These are phyloP conservation scores for Amoebophrya sp. DNA, from an alignment of 169 alveolate genomes.

Conservation along the genomic window DNA sequence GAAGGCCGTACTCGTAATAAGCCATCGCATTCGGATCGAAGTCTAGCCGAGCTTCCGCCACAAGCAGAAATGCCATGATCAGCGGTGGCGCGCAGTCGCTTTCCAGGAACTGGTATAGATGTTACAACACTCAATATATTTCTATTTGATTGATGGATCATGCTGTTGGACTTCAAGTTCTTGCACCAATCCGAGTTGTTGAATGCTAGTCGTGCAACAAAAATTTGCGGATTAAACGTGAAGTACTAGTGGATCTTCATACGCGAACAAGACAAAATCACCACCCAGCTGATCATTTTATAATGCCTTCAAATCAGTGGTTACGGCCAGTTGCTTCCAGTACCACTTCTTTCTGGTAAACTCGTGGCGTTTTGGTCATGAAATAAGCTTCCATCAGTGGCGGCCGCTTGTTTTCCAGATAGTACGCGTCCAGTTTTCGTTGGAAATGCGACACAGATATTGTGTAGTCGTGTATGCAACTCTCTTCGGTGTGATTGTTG, in stretches of 20 bases:
- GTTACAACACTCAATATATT: too few species aligned
- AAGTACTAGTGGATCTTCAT: too few species aligned
- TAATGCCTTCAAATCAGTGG: too few species aligned
- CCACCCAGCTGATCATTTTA: too few species aligned
- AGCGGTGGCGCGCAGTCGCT: constrained; percentile 23
- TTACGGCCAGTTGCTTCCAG: too few species aligned
- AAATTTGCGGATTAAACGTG: neutral
- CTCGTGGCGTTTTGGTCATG: neutral
- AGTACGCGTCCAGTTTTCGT: constrained; percentile 4
- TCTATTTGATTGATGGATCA: too few species aligned
- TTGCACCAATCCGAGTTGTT: too few species aligned
- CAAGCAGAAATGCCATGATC: neutral
- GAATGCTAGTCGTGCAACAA: too few species aligned
- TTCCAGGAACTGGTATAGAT: neutral
- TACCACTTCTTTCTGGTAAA: constrained; percentile 17
- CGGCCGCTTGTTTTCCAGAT: neutral
- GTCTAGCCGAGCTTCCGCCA: constrained; percentile 20
- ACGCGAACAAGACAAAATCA: too few species aligned
- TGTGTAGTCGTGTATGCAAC: neutral
- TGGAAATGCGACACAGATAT: neutral
- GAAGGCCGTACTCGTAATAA: neutral
- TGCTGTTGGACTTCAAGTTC: too few species aligned
- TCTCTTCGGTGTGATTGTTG: neutral
- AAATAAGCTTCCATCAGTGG: neutral
- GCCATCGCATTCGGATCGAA: constrained; percentile 26